Conservation (phyloP, 2,329 filamentous ascomycete species). For the Epicoccum sorghinum region DNA sequence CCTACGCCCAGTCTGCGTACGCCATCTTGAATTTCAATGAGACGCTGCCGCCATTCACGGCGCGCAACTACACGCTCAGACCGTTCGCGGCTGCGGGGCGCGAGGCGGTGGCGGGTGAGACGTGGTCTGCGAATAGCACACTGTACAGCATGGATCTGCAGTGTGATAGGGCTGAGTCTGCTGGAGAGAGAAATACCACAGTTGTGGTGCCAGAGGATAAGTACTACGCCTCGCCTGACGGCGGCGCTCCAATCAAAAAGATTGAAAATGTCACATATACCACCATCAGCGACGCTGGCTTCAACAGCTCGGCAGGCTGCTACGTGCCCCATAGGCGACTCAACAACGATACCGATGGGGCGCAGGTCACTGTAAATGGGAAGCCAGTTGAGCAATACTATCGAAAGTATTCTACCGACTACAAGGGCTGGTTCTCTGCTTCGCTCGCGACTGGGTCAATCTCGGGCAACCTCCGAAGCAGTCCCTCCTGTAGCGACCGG, state of each 20-base stretch:
- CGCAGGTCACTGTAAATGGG: not conserved
- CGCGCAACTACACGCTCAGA: constrained; percentile 48
- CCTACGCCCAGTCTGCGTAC: constrained; percentile 55
- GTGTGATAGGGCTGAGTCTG: constrained; percentile 28
- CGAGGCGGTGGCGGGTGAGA: constrained; percentile 21
- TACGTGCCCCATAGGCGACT: not conserved
- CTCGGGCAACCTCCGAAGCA: constrained; percentile 20
- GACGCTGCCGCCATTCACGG: constrained; percentile 52
- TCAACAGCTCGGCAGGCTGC: constrained; percentile 3
- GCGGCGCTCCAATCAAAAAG: not conserved
- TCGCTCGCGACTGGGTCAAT: not conserved
- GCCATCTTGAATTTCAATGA: constrained; percentile 56
- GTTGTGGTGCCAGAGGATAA: constrained; percentile 3
- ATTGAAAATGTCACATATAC: constrained; percentile 1
- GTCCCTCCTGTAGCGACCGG: constrained; percentile 54
- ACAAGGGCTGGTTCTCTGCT: not conserved
- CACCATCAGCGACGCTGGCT: not conserved
- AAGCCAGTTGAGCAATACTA: not conserved
- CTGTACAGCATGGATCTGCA: constrained; percentile 40
- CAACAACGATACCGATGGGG: not conserved
- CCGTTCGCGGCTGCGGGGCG: constrained; percentile 45
- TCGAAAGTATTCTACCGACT: not conserved
- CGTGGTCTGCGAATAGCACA: constrained; percentile 30
- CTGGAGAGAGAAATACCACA: not conserved
- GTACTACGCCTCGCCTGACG: constrained; percentile 25